These are phyloP conservation scores for Intubia oerlemansii DNA, from an alignment of 2,329 filamentous ascomycete species.

Conservation along the genomic window DNA sequence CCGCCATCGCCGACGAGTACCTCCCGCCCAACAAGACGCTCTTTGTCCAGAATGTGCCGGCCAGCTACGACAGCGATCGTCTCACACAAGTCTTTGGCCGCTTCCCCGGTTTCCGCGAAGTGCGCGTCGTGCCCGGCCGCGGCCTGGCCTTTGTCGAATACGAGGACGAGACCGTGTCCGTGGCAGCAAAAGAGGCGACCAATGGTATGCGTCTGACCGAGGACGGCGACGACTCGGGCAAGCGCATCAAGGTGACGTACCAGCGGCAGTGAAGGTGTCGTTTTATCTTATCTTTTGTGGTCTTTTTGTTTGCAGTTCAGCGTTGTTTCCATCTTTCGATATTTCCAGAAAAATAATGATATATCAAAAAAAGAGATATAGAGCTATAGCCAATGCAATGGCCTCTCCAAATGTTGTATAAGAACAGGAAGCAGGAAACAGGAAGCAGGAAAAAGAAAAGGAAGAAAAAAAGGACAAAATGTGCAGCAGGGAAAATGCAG, in stretches of 20 bases:
- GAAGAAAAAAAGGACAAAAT: too few relatives aligned
- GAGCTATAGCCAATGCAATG: too few relatives aligned
- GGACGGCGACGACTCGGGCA: constrained; percentile 13
- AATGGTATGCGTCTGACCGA: constrained; percentile 62
- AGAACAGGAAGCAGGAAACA: too few relatives aligned
- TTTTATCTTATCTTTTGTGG: not conserved
- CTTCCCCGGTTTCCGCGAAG: constrained; percentile 88
- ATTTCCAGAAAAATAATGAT: not conserved
- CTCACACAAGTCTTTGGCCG: constrained; percentile 65
- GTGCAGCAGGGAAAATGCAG: too few relatives aligned
- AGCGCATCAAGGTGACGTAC: constrained; percentile 86
- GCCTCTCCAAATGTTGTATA: too few relatives aligned
- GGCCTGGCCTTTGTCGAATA: constrained; percentile 96
- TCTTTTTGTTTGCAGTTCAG: too few relatives aligned
- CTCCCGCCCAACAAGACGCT: constrained; percentile 93
- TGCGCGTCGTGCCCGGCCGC: constrained; percentile 65
- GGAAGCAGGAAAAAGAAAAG: too few relatives aligned
- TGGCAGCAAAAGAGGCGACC: constrained; percentile 83
- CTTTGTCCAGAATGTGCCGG: constrained; percentile 80
- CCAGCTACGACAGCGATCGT: constrained; percentile 46
- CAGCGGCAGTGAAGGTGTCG: constrained; percentile 79
- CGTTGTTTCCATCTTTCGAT: too few relatives aligned
- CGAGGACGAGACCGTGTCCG: constrained; percentile 71
- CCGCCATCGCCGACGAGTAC: constrained; percentile 86
- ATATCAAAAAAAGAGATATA: too few relatives aligned